A percentile compares a stretch with the other conserved stretches of the same genome.
Conservation (phyloP, 2,329 filamentous ascomycete species). For the Pyricularia grisea region DNA sequence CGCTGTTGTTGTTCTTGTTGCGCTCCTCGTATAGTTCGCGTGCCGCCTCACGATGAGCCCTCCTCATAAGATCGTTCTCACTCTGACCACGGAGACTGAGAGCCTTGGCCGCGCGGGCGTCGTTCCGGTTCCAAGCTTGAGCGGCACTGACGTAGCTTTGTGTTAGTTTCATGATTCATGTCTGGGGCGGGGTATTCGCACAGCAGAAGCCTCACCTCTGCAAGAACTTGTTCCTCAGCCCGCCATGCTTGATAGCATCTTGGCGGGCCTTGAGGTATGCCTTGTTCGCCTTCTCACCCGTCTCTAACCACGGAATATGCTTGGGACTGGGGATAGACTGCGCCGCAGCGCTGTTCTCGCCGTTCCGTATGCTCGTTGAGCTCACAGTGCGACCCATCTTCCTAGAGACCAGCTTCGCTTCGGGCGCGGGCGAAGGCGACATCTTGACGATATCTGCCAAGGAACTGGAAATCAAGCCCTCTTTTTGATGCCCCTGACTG, state of each 20-base stretch:
- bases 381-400: conserved; percentile 55
- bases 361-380: conserved; percentile 51
- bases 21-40: conserved; percentile 87
- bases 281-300: conserved; percentile 82
- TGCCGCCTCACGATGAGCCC: conserved; percentile 90
- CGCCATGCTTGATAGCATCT: conserved; percentile 95
- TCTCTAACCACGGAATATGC: conserved; percentile 94
- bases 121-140: conserved; percentile 97
- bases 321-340: conserved; percentile 80
- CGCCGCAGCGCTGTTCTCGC: conserved; percentile 72
- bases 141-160: conserved; percentile 56
- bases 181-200: neutral
- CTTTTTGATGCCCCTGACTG: conserved; percentile 67
- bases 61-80: conserved; percentile 95
- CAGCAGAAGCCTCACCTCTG: conserved; percentile 56
- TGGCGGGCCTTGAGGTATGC: conserved; percentile 90
- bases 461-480: conserved; percentile 61
- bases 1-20: conserved; percentile 60
- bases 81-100: conserved; percentile 89
- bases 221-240: conserved; percentile 90
- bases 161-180: neutral
- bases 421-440: conserved; percentile 72
- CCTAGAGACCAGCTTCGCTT: conserved; percentile 46
- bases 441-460: conserved; percentile 93
- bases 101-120: conserved; percentile 90